These are phyloP conservation scores for Pythium dissimile DNA, from an alignment of 352 stramenopile species.

Conservation along the genomic window DNA sequence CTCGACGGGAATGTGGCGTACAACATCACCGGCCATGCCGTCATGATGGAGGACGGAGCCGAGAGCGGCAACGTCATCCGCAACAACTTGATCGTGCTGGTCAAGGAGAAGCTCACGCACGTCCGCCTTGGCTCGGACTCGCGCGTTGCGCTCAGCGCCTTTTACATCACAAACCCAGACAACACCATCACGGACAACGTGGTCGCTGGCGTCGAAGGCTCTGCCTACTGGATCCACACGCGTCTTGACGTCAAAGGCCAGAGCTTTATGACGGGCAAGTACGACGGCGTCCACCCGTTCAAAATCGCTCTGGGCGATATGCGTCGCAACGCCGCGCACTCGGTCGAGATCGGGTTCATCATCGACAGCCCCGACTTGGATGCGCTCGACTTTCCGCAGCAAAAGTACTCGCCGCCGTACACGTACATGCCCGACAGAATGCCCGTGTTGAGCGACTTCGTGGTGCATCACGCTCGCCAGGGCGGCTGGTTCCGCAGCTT, in stretches of 20 bases:
- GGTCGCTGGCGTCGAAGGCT: conserved; percentile 36
- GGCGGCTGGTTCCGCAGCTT: conserved; percentile 36
- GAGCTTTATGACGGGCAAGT: conserved; percentile 26
- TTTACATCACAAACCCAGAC: conserved; percentile 50
- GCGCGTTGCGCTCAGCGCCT: conserved; percentile 24
- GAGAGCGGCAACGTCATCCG: conserved; percentile 52
- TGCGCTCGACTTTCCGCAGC: conserved; percentile 19
- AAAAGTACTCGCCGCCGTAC: conserved; percentile 26
- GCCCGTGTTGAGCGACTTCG: conserved; percentile 28
- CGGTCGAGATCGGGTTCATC: conserved; percentile 24
- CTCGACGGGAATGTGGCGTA: conserved; percentile 44
- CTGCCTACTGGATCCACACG: conserved; percentile 49
- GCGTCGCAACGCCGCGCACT: conserved; percentile 27
- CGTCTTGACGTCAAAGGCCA: conserved; percentile 26
- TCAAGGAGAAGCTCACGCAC: conserved; percentile 28
- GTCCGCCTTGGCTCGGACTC: conserved; percentile 27
- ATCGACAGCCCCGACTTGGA: conserved; percentile 36
- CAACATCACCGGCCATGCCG: conserved; percentile 42
- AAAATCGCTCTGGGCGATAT: conserved; percentile 23
- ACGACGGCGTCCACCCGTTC: conserved; percentile 28
- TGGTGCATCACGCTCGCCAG: conserved; percentile 33
- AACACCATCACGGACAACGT: conserved; percentile 48
- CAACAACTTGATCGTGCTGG: conserved; percentile 45
- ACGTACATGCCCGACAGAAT: conserved; percentile 29
- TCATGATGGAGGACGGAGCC: conserved; percentile 61